Conservation (phyloP, 129 eudicot genomes). For the Chrysanthemum makinoi region DNA sequence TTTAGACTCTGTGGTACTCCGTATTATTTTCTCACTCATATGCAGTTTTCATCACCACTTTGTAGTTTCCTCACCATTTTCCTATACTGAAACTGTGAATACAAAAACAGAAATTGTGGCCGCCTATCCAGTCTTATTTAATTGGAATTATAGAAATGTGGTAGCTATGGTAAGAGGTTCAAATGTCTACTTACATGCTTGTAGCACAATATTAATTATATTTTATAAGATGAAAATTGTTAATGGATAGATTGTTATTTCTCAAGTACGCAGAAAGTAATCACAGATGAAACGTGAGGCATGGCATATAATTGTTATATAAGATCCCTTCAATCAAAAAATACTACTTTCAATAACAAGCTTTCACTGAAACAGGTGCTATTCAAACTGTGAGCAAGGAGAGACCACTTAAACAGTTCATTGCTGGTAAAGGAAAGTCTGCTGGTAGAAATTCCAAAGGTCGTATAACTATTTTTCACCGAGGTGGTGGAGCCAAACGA, state of each 20-base stretch:
- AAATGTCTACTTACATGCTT: background rate
- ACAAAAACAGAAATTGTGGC: no score
- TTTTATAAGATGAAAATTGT: no score
- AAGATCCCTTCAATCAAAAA: no score
- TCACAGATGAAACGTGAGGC: no score
- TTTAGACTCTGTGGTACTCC: background rate
- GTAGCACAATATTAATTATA: background rate
- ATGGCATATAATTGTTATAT: no score
- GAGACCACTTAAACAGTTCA: constrained; percentile 43
- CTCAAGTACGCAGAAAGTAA: background rate
- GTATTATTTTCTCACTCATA: background rate
- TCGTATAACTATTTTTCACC: constrained; percentile 55
- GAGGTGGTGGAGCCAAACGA: constrained; percentile 68
- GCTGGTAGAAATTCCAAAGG: constrained; percentile 64
- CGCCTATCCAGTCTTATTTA: no score
- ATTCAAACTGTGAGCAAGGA: constrained; percentile 14
- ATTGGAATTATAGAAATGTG: no score
- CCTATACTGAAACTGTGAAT: no score
- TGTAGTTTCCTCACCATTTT: background rate
- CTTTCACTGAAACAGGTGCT: constrained; percentile 24
- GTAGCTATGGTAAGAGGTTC: background rate
- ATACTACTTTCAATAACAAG: background rate
- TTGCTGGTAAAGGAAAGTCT: constrained; percentile 39
- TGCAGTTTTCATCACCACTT: background rate
- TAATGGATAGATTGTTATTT: background rate